These are phyloP conservation scores for Neurospora sublineolata DNA, from an alignment of 495 filamentous ascomycete species.

Conservation along the genomic window DNA sequence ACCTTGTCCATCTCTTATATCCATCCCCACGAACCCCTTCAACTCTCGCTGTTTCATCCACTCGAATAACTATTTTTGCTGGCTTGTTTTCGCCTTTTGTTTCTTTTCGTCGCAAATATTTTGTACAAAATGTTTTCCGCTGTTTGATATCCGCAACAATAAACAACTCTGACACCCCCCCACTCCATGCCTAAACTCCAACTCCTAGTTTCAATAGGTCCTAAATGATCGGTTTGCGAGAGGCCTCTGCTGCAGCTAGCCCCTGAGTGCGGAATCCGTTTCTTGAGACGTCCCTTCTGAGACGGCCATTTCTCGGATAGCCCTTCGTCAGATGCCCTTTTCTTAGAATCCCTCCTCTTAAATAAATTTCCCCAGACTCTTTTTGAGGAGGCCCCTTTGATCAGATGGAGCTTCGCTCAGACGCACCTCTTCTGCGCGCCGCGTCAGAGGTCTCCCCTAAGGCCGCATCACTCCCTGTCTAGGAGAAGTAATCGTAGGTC, in stretches of 20 bases:
- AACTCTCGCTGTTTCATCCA: background rate
- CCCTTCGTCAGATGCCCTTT: background rate
- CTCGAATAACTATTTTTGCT: background rate
- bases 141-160: background rate
- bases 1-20: background rate
- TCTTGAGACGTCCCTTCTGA: background rate
- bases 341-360: background rate
- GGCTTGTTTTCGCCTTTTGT: background rate
- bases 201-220: background rate
- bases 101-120: background rate
- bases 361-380: background rate
- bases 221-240: background rate
- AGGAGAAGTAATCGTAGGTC: conserved; percentile 8
- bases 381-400: background rate
- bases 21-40: background rate
- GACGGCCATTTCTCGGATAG: background rate
- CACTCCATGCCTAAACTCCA: background rate
- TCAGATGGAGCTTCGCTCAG: background rate
- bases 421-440: background rate
- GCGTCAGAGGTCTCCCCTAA: background rate
- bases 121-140: background rate
- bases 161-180: background rate
- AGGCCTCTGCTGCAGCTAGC: background rate
- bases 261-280: background rate
- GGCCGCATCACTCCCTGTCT: background rate